Evolutionary conservation across 1,139 yeast species (phyloP), one percentile per base, ranked within the genome.

Genomic region (Blastobotrys capitulatus): DNA sequence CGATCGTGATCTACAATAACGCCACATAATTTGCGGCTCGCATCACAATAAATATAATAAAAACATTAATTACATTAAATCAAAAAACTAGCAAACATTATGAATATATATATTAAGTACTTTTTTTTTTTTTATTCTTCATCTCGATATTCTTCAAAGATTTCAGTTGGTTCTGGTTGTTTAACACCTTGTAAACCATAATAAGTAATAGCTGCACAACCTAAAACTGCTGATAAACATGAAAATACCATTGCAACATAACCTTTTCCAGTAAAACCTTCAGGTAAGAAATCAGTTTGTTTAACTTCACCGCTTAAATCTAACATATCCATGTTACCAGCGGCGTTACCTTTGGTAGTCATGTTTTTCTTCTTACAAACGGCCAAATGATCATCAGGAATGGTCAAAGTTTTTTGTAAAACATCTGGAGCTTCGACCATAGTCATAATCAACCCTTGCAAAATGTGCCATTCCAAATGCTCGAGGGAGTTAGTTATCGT

Each of bases 391-490:
- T 74, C 72, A 1, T 74, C 75, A 32, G 86, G 76, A 78, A 69
- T 42, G 62, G 65, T 59, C 70, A 59, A 52, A 25, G 19, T 32
- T 32, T 66, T 62, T 66, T 85, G 67, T 49, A 90, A 74, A 54
- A 75, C 77, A 9, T 62, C 57, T 19, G 96, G 96, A 38, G 87
- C 89, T 69, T 87, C 96, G 46, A 87, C 72, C 42, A 86, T 72
- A n/a, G 76, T 73, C 52, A 85, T 63, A 38, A 89, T 90, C 54
- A 88, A 75, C 54, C 96, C 96, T 69, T 87, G 96, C 60, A 80
- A 82, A 73, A 88, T 77, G 72, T 88, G 96, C 96, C 96, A 88
- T 62, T 88, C 96, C 57, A 88, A 83, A 62, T 88, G 96, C 25
- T 22, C 4, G 6, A 22, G 25, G 7, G 7, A 22, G 25, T 22